A percentile compares a stretch with the other conserved stretches of the same genome.
Evolutionary conservation across 129 eudicot species (phyloP).

Genomic region (Escallonia herrerae): DNA sequence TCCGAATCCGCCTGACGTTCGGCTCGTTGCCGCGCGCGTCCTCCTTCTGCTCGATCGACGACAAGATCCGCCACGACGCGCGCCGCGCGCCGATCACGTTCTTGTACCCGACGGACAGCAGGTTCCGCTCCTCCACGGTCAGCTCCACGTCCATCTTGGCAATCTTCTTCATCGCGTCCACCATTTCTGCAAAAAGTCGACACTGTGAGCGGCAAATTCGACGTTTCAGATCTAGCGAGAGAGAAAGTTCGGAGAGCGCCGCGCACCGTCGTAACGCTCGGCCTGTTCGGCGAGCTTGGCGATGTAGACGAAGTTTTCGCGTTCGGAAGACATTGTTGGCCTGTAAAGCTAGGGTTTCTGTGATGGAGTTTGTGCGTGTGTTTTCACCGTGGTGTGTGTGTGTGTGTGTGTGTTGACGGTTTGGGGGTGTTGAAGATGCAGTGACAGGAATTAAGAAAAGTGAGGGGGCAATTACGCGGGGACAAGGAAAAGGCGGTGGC

Average conservation of each 20-base stretch:
- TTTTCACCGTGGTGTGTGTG: too few relatives aligned
- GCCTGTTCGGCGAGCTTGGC: conserved; percentile 56
- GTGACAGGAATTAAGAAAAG: too few relatives aligned
- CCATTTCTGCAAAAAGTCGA: conserved; percentile 51
- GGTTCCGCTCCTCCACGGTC: conserved; percentile 81
- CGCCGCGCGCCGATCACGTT: conserved; percentile 82
- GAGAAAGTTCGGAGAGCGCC: not conserved
- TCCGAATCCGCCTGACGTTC: conserved; percentile 64
- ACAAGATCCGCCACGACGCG: conserved; percentile 85
- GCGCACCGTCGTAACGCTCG: conserved; percentile 44
- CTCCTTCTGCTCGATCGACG: conserved; percentile 88
- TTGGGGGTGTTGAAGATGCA: too few relatives aligned
- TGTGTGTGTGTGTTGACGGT: too few relatives aligned
- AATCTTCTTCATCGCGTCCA: conserved; percentile 77
- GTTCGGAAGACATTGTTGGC: conserved; percentile 14
- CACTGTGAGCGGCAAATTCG: not conserved
- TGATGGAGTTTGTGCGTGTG: too few relatives aligned
- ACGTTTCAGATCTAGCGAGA: conserved; percentile 23
- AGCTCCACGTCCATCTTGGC: conserved; percentile 63
- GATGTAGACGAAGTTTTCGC: conserved; percentile 42
- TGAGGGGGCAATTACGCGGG: too few relatives aligned
- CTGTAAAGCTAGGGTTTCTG: too few relatives aligned
- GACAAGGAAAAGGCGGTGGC: too few relatives aligned
- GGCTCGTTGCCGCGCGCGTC: conserved; percentile 72
- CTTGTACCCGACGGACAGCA: conserved; percentile 83